These are phyloP conservation scores for Thermomyces lanuginosus DNA, from an alignment of 2,329 filamentous ascomycete species.

Conservation along the genomic window DNA sequence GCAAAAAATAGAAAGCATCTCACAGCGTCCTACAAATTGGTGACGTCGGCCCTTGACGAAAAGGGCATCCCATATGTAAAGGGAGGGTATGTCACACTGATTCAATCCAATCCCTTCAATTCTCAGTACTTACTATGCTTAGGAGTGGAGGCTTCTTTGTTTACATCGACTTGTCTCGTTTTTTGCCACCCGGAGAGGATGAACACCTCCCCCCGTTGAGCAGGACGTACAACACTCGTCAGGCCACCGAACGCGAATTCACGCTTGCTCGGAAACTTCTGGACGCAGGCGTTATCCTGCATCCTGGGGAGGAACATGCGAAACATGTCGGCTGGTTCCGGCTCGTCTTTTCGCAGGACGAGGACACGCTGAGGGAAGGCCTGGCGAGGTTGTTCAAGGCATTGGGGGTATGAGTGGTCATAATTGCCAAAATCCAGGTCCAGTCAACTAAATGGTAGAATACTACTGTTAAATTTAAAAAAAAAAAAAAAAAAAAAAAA, in stretches of 20 bases:
- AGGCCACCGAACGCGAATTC: conserved; percentile 24
- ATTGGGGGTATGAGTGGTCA: background rate
- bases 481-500: too few relatives aligned
- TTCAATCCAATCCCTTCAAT: background rate
- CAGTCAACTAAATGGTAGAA: too few relatives aligned
- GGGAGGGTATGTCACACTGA: conserved; percentile 13
- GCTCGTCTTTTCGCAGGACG: conserved; percentile 32
- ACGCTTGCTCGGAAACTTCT: conserved; percentile 29
- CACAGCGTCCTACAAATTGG: conserved; percentile 14
- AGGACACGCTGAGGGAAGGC: conserved; percentile 21
- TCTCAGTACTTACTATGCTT: background rate
- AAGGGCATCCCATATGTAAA: conserved; percentile 22
- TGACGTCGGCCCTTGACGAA: conserved; percentile 17
- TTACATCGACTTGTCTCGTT: conserved; percentile 25
- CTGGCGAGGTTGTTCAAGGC: conserved; percentile 12
- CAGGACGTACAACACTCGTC: conserved; percentile 6
- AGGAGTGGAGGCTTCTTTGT: conserved; percentile 33
- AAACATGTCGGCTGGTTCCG: conserved; percentile 38
- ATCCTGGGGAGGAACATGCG: conserved; percentile 31
- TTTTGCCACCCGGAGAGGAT: background rate
- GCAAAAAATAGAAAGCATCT: conserved; percentile 11
- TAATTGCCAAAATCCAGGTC: too few relatives aligned
- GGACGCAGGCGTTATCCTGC: conserved; percentile 35
- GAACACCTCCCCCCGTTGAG: conserved; percentile 7
- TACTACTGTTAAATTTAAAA: too few relatives aligned